Conservation (phyloP, 768 basidiomycete genomes). For the Neoboletus brunneissimus region DNA sequence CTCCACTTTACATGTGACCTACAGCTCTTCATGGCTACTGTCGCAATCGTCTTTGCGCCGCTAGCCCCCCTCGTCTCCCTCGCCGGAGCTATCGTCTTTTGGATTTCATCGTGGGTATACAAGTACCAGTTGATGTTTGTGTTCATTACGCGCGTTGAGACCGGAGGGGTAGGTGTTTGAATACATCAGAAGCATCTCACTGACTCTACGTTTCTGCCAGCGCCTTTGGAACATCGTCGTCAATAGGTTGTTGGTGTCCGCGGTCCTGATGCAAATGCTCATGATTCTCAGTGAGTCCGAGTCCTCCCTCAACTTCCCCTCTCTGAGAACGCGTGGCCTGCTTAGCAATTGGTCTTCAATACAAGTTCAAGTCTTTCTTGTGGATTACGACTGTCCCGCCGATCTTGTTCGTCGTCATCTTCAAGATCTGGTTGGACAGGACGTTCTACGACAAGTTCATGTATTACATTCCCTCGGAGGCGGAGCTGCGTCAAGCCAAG, state of each 20-base stretch:
- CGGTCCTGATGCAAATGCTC: conserved; percentile 83
- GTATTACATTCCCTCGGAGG: conserved; percentile 80
- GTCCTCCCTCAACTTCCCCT: background rate
- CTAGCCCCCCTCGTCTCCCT: conserved; percentile 87
- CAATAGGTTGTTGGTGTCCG: conserved; percentile 79
- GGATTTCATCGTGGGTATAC: conserved; percentile 84
- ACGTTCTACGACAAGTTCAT: conserved; percentile 66
- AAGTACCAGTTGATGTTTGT: conserved; percentile 99
- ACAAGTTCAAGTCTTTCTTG: conserved; percentile 65
- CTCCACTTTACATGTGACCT: conserved; percentile 5
- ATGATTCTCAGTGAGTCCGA: conserved; percentile 77
- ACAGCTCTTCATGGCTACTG: conserved; percentile 87
- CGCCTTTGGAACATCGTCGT: conserved; percentile 92
- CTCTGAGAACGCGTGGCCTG: background rate
- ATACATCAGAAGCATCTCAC: background rate
- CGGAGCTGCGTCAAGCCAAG: conserved; percentile 70
- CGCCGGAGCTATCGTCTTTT: conserved; percentile 82
- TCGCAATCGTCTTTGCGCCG: conserved; percentile 91
- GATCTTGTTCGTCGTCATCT: conserved; percentile 68
- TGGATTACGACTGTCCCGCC: conserved; percentile 89
- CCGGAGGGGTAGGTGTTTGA: conserved; percentile 72
- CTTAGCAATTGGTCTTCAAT: conserved; percentile 82
- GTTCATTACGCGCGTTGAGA: conserved; percentile 83
- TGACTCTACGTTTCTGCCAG: conserved; percentile 35
- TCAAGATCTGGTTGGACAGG: conserved; percentile 82